These are phyloP conservation scores for Hyphopichia homilentoma DNA, from an alignment of 805 yeast species.

Conservation along the genomic window DNA sequence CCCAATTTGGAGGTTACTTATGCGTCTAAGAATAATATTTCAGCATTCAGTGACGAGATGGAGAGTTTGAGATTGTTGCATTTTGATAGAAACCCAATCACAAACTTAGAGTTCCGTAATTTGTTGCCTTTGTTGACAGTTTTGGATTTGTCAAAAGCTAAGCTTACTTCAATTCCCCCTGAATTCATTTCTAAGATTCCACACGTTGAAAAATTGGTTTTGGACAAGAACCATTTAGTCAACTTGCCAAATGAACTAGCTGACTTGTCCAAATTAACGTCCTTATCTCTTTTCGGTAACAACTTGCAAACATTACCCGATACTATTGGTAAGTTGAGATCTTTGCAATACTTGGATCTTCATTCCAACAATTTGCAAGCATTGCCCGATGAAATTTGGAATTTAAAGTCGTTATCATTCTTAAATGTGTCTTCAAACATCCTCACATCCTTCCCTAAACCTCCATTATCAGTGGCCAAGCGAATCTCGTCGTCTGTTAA, in stretches of 20 bases:
- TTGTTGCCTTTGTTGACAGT: constrained; percentile 60
- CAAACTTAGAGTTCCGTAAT: constrained; percentile 55
- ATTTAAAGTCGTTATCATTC: constrained; percentile 48
- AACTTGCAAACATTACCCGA: constrained; percentile 69
- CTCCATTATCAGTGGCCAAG: constrained; percentile 32
- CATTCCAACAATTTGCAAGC: constrained; percentile 79
- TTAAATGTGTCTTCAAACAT: constrained; percentile 75
- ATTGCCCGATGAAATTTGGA: constrained; percentile 67
- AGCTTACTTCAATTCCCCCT: constrained; percentile 67
- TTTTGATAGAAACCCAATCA: constrained; percentile 80
- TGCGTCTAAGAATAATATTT: constrained; percentile 71
- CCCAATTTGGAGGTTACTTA: constrained; percentile 68
- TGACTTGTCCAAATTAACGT: constrained; percentile 52
- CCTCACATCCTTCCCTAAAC: constrained; percentile 56
- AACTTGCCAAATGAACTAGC: constrained; percentile 70
- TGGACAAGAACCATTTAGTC: constrained; percentile 81
- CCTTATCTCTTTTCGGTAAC: constrained; percentile 70
- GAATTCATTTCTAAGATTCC: constrained; percentile 60
- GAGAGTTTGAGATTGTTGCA: constrained; percentile 64
- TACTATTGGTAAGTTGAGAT: constrained; percentile 55
- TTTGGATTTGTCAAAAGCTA: constrained; percentile 78
- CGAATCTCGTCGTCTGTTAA: constrained; percentile 28
- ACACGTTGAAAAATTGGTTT: constrained; percentile 63
- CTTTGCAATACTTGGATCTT: constrained; percentile 66
- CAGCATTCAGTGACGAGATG: constrained; percentile 63